Base-by-base conservation (phyloP, 306 rosid genomes). In the Begonia masoniana region DNA sequence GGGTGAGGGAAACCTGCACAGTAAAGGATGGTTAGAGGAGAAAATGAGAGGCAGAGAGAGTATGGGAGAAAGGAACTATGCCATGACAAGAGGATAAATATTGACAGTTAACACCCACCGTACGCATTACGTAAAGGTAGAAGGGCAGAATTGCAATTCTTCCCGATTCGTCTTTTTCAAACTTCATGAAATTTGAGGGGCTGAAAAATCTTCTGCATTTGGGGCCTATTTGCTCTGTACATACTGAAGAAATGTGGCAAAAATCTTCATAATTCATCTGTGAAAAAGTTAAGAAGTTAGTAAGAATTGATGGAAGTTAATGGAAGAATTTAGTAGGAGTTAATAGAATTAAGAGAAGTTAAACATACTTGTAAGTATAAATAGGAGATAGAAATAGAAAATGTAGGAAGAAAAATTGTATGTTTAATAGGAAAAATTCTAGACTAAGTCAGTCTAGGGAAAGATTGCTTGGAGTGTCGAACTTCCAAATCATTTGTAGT, bases 261-360 rank as follows among this genome's bases (percentile, higher is more conserved):
- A 92, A 92, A 62, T 92, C 96, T 76, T 92, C 99, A 68, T 92
- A 92, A 74, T 92, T 92, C 99, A 92, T 92, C 99, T 92, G 59
- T 23, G 64, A 53, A 1, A 3, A 26, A 6, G 19, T 17, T 17
- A 17, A 17, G 19, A 17, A 17, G 19, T 17, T 17, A 0, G 19
- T 17, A 17, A 17, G 19, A 17, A 17, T 17, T 17, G 19, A 17
- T 17, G 19, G 19, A 17, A 17, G 1, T 17, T 17, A 17, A 17
- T 1, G 1, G 1, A 17, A 17, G 19, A 17, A 17, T 0, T 17
- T 17, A 17, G 19, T 17, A 17, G 19, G 19, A 17, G 19, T 17
- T 17, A 17, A 17, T 17, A 1, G 19, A 17, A 17, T 17, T 17
- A 17, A 17, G 19, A 1, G 19, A 17, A 17, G 19, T 17, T 1